A percentile compares a stretch with the other conserved stretches of the same genome.
Conservation (phyloP, 2,329 filamentous ascomycete species). For the Diaporthe longicolla region DNA sequence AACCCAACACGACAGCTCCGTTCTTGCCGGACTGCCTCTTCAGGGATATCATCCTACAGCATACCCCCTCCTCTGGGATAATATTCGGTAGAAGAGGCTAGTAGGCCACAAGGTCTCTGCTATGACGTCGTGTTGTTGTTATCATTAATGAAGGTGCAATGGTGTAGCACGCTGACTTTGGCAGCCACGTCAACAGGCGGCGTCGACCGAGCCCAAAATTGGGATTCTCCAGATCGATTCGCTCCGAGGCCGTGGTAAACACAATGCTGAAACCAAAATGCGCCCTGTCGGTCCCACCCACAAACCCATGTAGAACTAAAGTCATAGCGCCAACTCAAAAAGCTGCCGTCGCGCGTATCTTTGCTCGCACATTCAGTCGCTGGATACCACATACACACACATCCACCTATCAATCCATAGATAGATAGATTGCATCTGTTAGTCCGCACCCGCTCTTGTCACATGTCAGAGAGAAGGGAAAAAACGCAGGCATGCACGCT, state of each 20-base stretch:
- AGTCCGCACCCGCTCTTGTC: not conserved
- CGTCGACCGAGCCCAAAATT: not conserved
- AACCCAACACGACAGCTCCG: not conserved
- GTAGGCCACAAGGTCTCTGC: no score
- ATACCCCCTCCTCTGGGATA: no score
- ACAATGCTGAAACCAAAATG: conserved; percentile 13
- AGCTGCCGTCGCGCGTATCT: conserved; percentile 25
- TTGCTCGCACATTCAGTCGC: conserved; percentile 35
- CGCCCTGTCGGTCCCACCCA: conserved; percentile 1
- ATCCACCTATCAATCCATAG: not conserved
- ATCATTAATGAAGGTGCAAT: no score
- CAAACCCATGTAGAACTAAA: not conserved
- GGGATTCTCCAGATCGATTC: not conserved
- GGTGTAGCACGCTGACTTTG: no score
- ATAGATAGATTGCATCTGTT: not conserved
- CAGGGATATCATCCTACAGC: no score
- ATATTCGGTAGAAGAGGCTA: no score
- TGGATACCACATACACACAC: not conserved
- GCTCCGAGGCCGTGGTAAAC: not conserved
- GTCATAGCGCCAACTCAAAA: conserved; percentile 12
- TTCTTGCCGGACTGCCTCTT: no score
- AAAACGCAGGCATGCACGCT: not conserved
- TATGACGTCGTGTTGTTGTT: no score
- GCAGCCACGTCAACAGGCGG: not conserved
- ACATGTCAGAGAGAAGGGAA: not conserved